Evolutionary conservation across 345 rosid genomes (phyloP).

Genomic region (Odontarrhena argentea): DNA sequence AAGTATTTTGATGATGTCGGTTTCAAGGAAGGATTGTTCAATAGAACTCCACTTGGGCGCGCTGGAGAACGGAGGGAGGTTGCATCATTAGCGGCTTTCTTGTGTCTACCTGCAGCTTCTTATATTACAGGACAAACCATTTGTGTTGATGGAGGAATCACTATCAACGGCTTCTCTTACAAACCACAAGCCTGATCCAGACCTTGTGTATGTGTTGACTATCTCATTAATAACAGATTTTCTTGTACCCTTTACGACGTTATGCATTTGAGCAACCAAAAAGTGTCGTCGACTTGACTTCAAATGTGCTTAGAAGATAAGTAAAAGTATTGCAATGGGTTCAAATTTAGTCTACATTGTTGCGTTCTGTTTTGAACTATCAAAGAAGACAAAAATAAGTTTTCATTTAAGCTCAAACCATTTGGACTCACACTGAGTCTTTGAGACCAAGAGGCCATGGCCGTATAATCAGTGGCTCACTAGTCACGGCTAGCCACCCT

Average conservation of each 20-base stretch:
- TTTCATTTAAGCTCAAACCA: too few species aligned
- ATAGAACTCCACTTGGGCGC: conserved; percentile 54
- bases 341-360: not conserved
- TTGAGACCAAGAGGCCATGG: too few species aligned
- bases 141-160: conserved; percentile 54
- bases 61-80: conserved; percentile 52
- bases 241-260: too few species aligned
- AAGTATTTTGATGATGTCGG: conserved; percentile 7
- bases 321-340: not conserved
- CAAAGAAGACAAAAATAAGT: too few species aligned
- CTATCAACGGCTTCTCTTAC: conserved; percentile 44
- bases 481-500: too few species aligned
- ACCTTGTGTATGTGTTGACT: not conserved
- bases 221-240: not conserved
- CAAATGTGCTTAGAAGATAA: not conserved
- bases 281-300: not conserved
- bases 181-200: conserved; percentile 10
- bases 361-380: too few species aligned
- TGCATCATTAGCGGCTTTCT: conserved; percentile 51
- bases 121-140: conserved; percentile 63
- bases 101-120: conserved; percentile 62
- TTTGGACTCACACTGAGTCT: too few species aligned
- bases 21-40: conserved; percentile 10
- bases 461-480: too few species aligned
- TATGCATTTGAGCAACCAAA: not conserved